These are phyloP conservation scores for Nigrospora sphaerica DNA, from an alignment of 2,329 filamentous ascomycete genomes.

Conservation along the genomic window DNA sequence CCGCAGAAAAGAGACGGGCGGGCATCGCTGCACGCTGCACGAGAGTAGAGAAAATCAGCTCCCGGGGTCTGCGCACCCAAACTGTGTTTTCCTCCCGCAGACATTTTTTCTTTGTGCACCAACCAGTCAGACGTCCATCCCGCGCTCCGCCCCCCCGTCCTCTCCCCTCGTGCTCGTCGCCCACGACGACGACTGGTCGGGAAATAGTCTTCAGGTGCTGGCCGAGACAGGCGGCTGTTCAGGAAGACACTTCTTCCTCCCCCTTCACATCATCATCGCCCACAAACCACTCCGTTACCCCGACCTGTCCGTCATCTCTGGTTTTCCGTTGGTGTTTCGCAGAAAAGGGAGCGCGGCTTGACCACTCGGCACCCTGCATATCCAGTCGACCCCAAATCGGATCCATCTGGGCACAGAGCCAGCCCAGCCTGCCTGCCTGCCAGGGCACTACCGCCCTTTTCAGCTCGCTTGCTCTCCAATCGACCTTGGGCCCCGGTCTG, in stretches of 20 bases:
- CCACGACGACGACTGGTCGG: neutral
- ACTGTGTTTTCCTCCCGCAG: conserved; percentile 2
- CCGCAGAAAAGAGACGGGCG: no score
- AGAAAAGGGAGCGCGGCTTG: no score
- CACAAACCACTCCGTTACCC: neutral
- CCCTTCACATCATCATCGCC: neutral
- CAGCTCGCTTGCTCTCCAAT: no score
- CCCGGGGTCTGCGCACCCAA: conserved; percentile 2
- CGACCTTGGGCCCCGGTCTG: no score
- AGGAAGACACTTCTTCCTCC: no score
- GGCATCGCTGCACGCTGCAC: neutral
- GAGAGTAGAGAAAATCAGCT: neutral
- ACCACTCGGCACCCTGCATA: no score
- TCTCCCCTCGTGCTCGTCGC: neutral
- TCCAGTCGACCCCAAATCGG: no score
- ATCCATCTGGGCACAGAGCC: no score
- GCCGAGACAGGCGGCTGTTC: neutral
- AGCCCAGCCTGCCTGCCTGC: no score
- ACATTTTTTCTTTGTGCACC: conserved; percentile 1
- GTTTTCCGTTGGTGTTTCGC: neutral
- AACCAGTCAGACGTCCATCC: neutral
- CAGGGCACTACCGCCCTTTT: no score
- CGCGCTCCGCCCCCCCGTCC: neutral
- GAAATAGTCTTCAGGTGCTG: neutral
- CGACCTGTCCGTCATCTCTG: neutral